phyloP scores from a whole-genome alignment of 768 basidiomycete genomes.

The Phlebiopsis gigantea region DNA sequence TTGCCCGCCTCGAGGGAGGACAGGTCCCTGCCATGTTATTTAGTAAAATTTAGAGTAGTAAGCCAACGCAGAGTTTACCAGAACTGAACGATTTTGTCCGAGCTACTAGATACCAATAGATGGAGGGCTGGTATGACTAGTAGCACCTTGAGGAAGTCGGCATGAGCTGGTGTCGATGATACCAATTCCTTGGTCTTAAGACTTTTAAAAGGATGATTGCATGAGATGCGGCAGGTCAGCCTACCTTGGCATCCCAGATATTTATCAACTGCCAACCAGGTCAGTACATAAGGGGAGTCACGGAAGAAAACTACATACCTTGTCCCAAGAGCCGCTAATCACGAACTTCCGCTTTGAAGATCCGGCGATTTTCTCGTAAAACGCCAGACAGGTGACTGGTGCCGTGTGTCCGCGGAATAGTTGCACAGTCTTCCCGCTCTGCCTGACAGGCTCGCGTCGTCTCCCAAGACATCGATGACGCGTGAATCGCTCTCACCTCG shows the following conservation, averaged over 20 bases:
- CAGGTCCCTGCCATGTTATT: slow-evolving; percentile 52
- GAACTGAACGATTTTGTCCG: slow-evolving; percentile 83
- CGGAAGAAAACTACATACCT: slow-evolving; percentile 31
- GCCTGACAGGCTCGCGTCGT: slow-evolving; percentile 7
- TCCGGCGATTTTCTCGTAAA: slow-evolving; percentile 42
- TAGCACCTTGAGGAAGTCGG: slow-evolving; percentile 88
- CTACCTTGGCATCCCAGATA: slow-evolving; percentile 77
- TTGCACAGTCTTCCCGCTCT: slow-evolving; percentile 80
- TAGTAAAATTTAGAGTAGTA: no score
- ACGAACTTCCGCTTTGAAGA: slow-evolving; percentile 47
- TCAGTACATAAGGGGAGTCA: slow-evolving; percentile 12
- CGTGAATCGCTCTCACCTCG: slow-evolving; percentile 44
- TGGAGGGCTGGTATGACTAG: slow-evolving; percentile 60
- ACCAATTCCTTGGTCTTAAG: slow-evolving; percentile 68
- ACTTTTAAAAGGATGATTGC: slow-evolving; percentile 27
- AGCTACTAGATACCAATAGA: slow-evolving; percentile 80
- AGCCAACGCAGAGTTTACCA: slow-evolving; percentile 51
- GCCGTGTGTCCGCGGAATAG: slow-evolving; percentile 81
- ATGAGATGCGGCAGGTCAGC: slow-evolving; percentile 13
- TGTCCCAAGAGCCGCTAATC: slow-evolving; percentile 95
- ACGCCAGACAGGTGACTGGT: slow-evolving; percentile 80
- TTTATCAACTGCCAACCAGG: slow-evolving; percentile 61
- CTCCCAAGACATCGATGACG: background rate
- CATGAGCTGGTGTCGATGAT: slow-evolving; percentile 71
- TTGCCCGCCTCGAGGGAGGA: slow-evolving; percentile 36